A percentile compares a stretch with the other conserved stretches of the same genome.
Evolutionary conservation across 2,329 filamentous ascomycete genomes (phyloP).

Genomic region (Tolypocladium endophyticum): DNA sequence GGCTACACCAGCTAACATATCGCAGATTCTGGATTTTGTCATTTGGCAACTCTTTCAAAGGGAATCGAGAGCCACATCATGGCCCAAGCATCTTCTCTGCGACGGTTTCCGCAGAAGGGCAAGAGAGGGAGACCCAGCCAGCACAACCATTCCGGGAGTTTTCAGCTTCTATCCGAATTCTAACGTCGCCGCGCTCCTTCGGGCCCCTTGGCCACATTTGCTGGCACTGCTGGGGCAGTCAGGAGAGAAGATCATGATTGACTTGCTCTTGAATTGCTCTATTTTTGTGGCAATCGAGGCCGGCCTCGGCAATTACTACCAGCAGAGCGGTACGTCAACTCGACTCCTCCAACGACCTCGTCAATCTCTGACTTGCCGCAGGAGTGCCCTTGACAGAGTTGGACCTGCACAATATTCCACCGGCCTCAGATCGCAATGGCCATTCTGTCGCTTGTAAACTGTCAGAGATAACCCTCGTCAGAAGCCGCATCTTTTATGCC

Average conservation of each 20-base stretch:
- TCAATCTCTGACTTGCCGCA: conserved; percentile 12
- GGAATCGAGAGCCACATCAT: conserved; percentile 29
- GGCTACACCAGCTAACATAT: conserved; percentile 5
- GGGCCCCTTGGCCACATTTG: conserved; percentile 63
- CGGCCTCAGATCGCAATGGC: no score
- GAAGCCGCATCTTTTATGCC: conserved; percentile 80
- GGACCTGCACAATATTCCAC: conserved; percentile 8
- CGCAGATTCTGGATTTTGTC: conserved; percentile 65
- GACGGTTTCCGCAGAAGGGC: conserved; percentile 61
- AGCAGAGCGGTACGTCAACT: conserved; percentile 59
- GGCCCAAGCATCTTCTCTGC: conserved; percentile 67
- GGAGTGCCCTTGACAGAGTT: conserved; percentile 41
- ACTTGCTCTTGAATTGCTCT: conserved; percentile 66
- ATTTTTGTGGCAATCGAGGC: conserved; percentile 57
- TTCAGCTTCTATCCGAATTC: conserved; percentile 55
- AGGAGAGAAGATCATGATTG: conserved; percentile 67
- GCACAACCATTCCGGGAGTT: conserved; percentile 52
- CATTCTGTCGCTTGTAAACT: conserved; percentile 18
- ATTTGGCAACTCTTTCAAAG: conserved; percentile 68
- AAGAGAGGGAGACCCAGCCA: conserved; percentile 15
- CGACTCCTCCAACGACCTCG: neutral
- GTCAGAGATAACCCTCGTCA: conserved; percentile 62
- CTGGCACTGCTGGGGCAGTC: conserved; percentile 63
- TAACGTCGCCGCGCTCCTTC: conserved; percentile 58
- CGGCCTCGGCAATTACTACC: conserved; percentile 57